phyloP scores from a whole-genome alignment of 352 stramenopile genomes.

The Pythium dissotocum region DNA sequence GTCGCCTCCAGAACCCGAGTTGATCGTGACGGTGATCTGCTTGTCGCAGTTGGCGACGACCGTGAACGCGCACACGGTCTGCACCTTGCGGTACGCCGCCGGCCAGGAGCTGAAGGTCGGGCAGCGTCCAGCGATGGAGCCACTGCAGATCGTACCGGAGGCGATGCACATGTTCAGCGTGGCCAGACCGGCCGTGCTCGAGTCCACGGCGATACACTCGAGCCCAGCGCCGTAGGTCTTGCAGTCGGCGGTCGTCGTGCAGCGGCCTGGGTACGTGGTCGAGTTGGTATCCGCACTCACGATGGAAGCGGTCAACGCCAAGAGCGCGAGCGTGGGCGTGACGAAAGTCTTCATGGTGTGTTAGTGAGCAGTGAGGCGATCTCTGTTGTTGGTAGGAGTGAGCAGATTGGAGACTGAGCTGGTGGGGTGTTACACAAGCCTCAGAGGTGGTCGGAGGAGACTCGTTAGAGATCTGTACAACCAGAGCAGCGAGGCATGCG shows the following conservation, averaged over 20 bases:
- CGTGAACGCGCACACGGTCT: constrained; percentile 72
- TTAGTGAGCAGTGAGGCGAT: constrained; percentile 28
- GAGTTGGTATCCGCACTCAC: constrained; percentile 32
- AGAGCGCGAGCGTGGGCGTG: constrained; percentile 1
- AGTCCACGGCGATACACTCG: constrained; percentile 71
- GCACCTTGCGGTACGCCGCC: constrained; percentile 61
- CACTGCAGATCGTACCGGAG: constrained; percentile 51
- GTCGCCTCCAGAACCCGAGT: constrained; percentile 21
- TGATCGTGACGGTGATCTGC: constrained; percentile 42
- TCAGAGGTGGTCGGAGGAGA: neutral
- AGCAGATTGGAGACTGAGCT: constrained; percentile 14
- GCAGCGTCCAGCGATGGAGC: constrained; percentile 58
- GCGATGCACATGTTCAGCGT: constrained; percentile 75
- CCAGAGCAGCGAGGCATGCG: neutral
- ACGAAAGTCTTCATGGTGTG: constrained; percentile 25
- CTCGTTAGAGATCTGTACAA: neutral
- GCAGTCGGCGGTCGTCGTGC: constrained; percentile 52
- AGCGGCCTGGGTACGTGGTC: constrained; percentile 55
- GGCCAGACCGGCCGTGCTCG: constrained; percentile 52
- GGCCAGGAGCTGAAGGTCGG: constrained; percentile 79
- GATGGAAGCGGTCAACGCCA: constrained; percentile 12
- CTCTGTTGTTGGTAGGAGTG: constrained; percentile 18
- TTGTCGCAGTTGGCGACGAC: constrained; percentile 64
- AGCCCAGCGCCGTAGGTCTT: constrained; percentile 53
- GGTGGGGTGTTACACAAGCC: neutral